These are phyloP conservation scores for Podosphaera fusca DNA, from an alignment of 2,329 filamentous ascomycete genomes.

Conservation along the genomic window DNA sequence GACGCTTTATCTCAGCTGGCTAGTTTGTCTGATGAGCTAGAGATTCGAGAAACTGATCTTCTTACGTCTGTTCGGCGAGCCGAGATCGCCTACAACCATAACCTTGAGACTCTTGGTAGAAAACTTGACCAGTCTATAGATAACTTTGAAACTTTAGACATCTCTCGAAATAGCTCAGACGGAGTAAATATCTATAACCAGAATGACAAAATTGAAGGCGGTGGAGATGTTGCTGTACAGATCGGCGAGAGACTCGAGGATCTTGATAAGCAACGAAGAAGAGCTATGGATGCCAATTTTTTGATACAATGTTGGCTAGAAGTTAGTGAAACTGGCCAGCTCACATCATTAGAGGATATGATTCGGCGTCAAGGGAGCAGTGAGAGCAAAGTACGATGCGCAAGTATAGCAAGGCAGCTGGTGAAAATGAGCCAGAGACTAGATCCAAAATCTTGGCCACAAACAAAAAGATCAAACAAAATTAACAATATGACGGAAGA, in stretches of 20 bases:
- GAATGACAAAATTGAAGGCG: slow-evolving; percentile 27
- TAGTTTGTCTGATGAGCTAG: slow-evolving; percentile 57
- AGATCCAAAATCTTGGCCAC: slow-evolving; percentile 52
- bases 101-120: slow-evolving; percentile 62
- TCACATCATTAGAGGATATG: slow-evolving; percentile 74
- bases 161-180: slow-evolving; percentile 45
- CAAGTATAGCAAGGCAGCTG: slow-evolving; percentile 78
- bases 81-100: slow-evolving; percentile 78
- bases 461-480: slow-evolving; percentile 30
- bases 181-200: slow-evolving; percentile 24
- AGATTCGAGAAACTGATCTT: slow-evolving; percentile 75
- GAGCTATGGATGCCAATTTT: slow-evolving; percentile 83
- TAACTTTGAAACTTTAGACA: slow-evolving; percentile 75
- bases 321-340: slow-evolving; percentile 69
- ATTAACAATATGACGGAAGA: slow-evolving; percentile 24
- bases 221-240: slow-evolving; percentile 77
- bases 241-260: slow-evolving; percentile 89
- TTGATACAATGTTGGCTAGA: slow-evolving; percentile 93
- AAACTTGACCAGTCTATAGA: slow-evolving; percentile 84
- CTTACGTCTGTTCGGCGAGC: slow-evolving; percentile 74
- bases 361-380: slow-evolving; percentile 54
- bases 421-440: slow-evolving; percentile 84
- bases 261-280: slow-evolving; percentile 70
- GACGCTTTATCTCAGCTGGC: slow-evolving; percentile 45
- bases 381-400: slow-evolving; percentile 83